Evolutionary conservation across 179 eudicot species (phyloP).

Genomic region (Gypsophila paniculata): DNA sequence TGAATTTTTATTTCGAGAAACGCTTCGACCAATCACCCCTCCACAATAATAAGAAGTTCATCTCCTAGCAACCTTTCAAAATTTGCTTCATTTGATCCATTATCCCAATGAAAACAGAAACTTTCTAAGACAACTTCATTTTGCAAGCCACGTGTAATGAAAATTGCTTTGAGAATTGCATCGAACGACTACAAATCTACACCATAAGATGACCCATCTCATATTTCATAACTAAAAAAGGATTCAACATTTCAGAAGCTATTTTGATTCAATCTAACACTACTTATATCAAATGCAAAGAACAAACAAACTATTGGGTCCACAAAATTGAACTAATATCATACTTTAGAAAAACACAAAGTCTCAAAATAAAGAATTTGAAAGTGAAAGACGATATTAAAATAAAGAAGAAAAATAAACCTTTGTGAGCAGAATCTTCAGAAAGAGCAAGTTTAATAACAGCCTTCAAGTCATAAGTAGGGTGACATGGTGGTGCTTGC

Average conservation of each 20-base stretch:
- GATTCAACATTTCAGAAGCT: too few species aligned
- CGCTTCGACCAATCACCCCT: too few species aligned
- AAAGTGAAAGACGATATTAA: background rate
- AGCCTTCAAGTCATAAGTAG: slow-evolving; percentile 81
- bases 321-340: background rate
- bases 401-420: slow-evolving; percentile 27
- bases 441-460: slow-evolving; percentile 85
- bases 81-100: too few species aligned
- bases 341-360: too few species aligned
- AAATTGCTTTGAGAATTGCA: background rate
- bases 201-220: background rate
- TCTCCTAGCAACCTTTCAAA: background rate
- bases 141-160: background rate
- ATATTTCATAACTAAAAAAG: background rate
- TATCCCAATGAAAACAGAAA: background rate
- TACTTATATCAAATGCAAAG: too few species aligned
- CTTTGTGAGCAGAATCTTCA: slow-evolving; percentile 83
- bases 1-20: too few species aligned
- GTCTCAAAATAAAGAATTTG: too few species aligned
- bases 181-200: background rate
- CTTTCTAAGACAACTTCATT: too few species aligned
- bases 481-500: slow-evolving; percentile 72
- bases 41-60: too few species aligned
- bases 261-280: too few species aligned
- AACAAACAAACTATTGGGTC: background rate